A percentile compares a stretch with the other conserved stretches of the same genome.
These are phyloP conservation scores for Azolla pinnata DNA, from an alignment of 75 land plant genomes.

Conservation along the genomic window DNA sequence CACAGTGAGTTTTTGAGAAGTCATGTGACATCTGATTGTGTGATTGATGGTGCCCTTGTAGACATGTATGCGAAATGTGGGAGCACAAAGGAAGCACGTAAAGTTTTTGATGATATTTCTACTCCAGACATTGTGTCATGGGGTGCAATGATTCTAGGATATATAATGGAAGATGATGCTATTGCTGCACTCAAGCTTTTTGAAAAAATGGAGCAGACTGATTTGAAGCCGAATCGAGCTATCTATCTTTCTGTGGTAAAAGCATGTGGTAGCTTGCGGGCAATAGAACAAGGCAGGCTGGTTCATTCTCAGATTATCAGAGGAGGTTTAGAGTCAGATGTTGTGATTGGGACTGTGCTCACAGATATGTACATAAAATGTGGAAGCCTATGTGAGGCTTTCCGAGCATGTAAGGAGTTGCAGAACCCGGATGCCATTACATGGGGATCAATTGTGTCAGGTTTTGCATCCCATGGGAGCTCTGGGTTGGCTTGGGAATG, in stretches of 20 bases:
- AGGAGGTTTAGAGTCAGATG: conserved; percentile 6
- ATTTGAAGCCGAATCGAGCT: conserved; percentile 4
- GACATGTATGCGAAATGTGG: conserved; percentile 19
- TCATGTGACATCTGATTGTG: conserved; percentile 3
- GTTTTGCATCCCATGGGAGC: conserved; percentile 10
- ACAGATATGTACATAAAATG: conserved; percentile 18
- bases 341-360: conserved; percentile 9
- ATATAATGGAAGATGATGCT: not conserved
- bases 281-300: conserved; percentile 11
- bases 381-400: conserved; percentile 17
- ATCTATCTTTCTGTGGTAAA: conserved; percentile 5
- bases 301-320: conserved; percentile 3
- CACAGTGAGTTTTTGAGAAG: conserved; percentile 37
- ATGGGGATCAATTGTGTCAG: conserved; percentile 20
- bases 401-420: not conserved
- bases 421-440: conserved; percentile 13
- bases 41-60: conserved; percentile 2
- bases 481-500: not conserved
- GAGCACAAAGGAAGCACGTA: conserved; percentile 7
- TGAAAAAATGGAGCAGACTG: conserved; percentile 1
- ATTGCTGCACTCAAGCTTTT: conserved; percentile 2
- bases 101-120: not conserved
- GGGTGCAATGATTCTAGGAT: conserved; percentile 13
- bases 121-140: conserved; percentile 1
- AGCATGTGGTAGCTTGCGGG: conserved; percentile 9